These are phyloP conservation scores for Gentiana straminea DNA, from an alignment of 257 asterid species.

Conservation along the genomic window DNA sequence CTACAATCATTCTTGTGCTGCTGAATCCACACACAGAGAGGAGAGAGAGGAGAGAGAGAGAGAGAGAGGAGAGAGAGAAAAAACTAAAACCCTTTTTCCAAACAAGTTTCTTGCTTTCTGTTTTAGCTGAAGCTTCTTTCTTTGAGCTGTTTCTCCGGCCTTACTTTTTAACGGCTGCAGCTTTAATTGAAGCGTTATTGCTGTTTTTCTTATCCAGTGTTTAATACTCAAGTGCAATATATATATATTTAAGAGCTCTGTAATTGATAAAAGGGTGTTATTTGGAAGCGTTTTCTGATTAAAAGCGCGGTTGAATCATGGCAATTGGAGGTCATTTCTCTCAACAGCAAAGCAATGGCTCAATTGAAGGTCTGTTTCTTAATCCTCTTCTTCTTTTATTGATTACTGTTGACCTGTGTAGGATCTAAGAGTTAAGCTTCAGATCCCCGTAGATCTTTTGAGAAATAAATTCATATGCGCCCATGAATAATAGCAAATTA, in stretches of 20 bases:
- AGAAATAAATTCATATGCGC: no score
- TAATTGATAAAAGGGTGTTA: conserved; percentile 2
- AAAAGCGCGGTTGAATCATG: conserved; percentile 15
- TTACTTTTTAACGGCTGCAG: conserved; percentile 5
- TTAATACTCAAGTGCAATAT: not conserved
- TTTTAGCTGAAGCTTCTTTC: conserved; percentile 1
- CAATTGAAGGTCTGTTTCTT: conserved; percentile 18
- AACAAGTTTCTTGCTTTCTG: not conserved
- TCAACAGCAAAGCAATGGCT: conserved; percentile 14
- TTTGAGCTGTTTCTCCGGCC: no score
- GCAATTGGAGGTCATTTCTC: conserved; percentile 21
- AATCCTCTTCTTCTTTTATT: not conserved
- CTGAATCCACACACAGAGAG: no score
- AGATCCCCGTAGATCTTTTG: no score
- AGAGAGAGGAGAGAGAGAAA: not conserved
- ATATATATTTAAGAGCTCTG: no score
- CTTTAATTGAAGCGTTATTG: conserved; percentile 2
- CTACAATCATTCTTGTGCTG: no score
- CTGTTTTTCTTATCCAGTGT: conserved; percentile 1
- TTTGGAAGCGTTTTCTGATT: not conserved
- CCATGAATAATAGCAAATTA: no score
- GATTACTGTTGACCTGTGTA: no score
- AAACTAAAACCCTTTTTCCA: not conserved
- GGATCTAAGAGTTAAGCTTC: no score
- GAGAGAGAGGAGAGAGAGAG: not conserved